Evolutionary conservation across 139 green algal genomes (phyloP), one percentile per base, ranked within the genome.

Genomic region (Desmodesmus armatus): DNA sequence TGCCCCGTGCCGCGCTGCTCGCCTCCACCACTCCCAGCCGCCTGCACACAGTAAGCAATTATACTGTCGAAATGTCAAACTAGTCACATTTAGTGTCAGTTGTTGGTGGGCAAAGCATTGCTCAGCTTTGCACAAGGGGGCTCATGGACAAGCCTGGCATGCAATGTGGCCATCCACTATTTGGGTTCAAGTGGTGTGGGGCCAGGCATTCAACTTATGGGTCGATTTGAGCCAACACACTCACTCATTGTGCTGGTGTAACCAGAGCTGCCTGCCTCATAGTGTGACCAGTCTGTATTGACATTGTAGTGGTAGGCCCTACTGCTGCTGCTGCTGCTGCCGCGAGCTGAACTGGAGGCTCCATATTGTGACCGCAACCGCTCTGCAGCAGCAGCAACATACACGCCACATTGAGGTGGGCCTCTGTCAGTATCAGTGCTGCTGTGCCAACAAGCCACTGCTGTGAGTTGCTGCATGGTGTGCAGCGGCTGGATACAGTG

Each of bases 191-290:
- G 6, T 27, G 21, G 21, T 62, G 19, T 67, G 15, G n/a, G n/a
- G n/a, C n/a, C n/a, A n/a, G n/a, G n/a, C n/a, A n/a, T n/a, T n/a
- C n/a, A n/a, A n/a, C n/a, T n/a, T n/a, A n/a, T n/a, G n/a, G n/a
- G n/a, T n/a, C n/a, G n/a, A n/a, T n/a, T n/a, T n/a, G n/a, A n/a
- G n/a, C n/a, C n/a, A n/a, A n/a, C n/a, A n/a, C n/a, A 49, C 75
- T 82, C 53, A 82, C 75, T 82, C 33, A 82, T 53, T 31, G 13
- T 69, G 75, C 75, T 82, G 33, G 75, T 82, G 75, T 82, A 82
- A 53, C 75, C 53, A 23, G 35, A 53, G 75, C 53, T 25, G 35
- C 53, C 27, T 2, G 5, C 13, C 35, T 82, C n/a, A 11, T 70
- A 33, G 51, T 82, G 44, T 21, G 75, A 55, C 75, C 75, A 82